Evolutionary conservation across 2,329 filamentous ascomycete species (phyloP).

Genomic region (Didymellaceae sp.): DNA sequence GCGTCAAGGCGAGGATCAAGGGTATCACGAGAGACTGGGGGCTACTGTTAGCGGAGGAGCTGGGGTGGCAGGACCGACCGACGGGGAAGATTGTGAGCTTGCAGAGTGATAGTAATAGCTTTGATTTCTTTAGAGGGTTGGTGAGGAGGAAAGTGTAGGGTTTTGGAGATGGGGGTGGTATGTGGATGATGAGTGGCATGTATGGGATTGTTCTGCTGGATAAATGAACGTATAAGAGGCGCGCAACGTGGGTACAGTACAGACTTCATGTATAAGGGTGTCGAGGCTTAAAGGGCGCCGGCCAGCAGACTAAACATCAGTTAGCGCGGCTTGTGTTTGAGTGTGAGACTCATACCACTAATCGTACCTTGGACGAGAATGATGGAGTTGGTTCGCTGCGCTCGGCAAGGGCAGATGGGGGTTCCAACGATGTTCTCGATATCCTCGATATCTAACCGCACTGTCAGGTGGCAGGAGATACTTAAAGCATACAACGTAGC

Average conservation of each 20-base stretch:
- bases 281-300: no score
- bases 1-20: conserved; percentile 75
- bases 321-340: neutral
- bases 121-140: conserved; percentile 93
- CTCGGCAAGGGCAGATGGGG: neutral
- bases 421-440: neutral
- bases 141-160: conserved; percentile 80
- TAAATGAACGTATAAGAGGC: no score
- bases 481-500: neutral
- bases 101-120: conserved; percentile 97
- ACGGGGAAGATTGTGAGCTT: conserved; percentile 83
- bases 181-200: neutral
- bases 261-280: no score
- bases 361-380: neutral
- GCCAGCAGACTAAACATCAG: no score
- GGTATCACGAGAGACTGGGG: conserved; percentile 95
- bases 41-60: conserved; percentile 81
- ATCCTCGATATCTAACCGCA: neutral
- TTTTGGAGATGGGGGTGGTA: neutral
- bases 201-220: no score
- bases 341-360: neutral
- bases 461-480: neutral
- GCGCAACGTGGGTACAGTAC: no score
- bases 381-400: neutral
- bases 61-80: conserved; percentile 72